Evolutionary conservation across 768 basidiomycete species (phyloP), one percentile per base, ranked within the genome.

Genomic region (Asterophora lycoperdoides): DNA sequence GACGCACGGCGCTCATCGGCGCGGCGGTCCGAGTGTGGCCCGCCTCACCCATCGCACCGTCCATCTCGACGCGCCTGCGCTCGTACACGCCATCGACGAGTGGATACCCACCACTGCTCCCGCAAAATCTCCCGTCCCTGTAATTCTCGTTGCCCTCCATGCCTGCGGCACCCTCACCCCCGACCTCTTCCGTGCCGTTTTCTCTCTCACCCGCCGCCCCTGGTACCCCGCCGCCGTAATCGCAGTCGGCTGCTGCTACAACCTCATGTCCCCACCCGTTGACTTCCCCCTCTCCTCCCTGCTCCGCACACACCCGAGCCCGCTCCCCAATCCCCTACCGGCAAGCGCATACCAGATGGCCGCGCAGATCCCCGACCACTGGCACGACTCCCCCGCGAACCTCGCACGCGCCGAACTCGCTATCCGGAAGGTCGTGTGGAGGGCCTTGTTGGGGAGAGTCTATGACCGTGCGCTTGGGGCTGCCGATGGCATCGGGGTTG

Each of bases 211-310:
- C 9, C 8, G 23, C 8, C 49, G 38, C 8, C 34, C 34, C 17
- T 87, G 85, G 86, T 64, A 56, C 36, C 72, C 80, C 4, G 68
- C 71, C 13, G 80, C 71, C 2, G 69, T 78, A 1, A 73, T 86
- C 36, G 73, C 81, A 7, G 86, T 89, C 13, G 86, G 88, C 3
- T 90, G 88, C 52, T 90, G 88, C 62, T 90, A 89, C 63, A 89
- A 89, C 60, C 70, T 86, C 53, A 75, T 89, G 68, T 65, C 69
- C 26, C 65, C 73, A 35, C 52, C 48, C 20, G 48, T 38, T 44
- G 85, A 84, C 63, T 81, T 82, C 56, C 82, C 81, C 11, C 66
- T 83, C 29, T 80, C 76, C 61, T 52, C 44, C 35, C 26, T 72
- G 62, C 44, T 45, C 8, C 34, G 34, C 44, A n/a, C 17, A 23